These are phyloP conservation scores for Fusarium abutilonis DNA, from an alignment of 2,329 filamentous ascomycete genomes.

Conservation along the genomic window DNA sequence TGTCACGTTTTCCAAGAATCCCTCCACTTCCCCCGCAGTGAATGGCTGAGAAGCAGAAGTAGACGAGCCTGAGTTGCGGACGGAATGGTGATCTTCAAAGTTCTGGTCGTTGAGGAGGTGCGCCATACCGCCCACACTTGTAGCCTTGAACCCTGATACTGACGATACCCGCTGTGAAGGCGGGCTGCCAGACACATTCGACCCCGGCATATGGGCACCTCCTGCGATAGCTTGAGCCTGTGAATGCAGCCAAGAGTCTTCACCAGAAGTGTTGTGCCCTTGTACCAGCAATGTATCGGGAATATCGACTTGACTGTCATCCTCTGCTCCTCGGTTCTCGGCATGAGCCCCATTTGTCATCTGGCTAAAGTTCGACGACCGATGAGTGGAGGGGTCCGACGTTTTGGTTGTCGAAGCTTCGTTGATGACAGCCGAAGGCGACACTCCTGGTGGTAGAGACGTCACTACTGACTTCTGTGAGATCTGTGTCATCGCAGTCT, in stretches of 20 bases:
- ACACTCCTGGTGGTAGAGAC: conserved; percentile 65
- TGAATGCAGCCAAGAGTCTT: conserved; percentile 67
- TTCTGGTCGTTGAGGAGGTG: conserved; percentile 56
- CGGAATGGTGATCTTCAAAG: conserved; percentile 49
- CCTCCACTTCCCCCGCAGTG: conserved; percentile 62
- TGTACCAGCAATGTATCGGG: conserved; percentile 64
- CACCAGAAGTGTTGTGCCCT: conserved; percentile 61
- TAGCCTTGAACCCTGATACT: conserved; percentile 50
- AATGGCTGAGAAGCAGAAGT: conserved; percentile 59
- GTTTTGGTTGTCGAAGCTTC: conserved; percentile 96
- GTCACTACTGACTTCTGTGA: conserved; percentile 73
- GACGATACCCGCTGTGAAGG: conserved; percentile 49
- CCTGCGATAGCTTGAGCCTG: conserved; percentile 63
- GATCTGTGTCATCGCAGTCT: conserved; percentile 63
- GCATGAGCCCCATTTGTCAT: conserved; percentile 72
- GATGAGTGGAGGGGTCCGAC: conserved; percentile 73
- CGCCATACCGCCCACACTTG: conserved; percentile 41
- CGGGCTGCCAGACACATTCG: conserved; percentile 49
- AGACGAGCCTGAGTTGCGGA: conserved; percentile 49
- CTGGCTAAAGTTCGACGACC: conserved; percentile 73
- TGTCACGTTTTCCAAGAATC: conserved; percentile 71
- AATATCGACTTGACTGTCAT: conserved; percentile 54
- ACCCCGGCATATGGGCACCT: conserved; percentile 47
- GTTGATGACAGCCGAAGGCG: conserved; percentile 72
- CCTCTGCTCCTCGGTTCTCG: conserved; percentile 53